These are phyloP conservation scores for Themeda triandra DNA, from an alignment of 176 grass and related monocot genomes.

Conservation along the genomic window DNA sequence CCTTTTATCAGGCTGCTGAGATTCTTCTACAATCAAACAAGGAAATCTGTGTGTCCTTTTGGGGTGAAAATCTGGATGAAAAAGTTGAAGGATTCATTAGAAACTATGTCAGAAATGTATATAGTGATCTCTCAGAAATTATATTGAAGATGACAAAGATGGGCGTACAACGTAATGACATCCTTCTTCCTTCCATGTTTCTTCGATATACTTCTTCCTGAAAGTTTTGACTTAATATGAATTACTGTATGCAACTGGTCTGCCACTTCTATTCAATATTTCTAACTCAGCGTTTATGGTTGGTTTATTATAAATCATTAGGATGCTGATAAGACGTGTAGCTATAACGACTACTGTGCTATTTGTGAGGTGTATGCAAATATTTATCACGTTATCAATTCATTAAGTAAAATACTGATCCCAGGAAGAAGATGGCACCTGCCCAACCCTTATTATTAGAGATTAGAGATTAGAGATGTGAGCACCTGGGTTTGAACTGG, in stretches of 20 bases:
- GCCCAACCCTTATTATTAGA: neutral
- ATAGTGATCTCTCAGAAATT: constrained; percentile 35
- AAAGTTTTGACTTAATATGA: constrained; percentile 3
- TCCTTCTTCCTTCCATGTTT: neutral
- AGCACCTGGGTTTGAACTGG: neutral
- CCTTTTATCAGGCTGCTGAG: constrained; percentile 64
- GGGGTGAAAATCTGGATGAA: constrained; percentile 50
- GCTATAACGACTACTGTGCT: neutral
- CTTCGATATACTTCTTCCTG: neutral
- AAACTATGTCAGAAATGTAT: constrained; percentile 51
- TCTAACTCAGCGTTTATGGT: too few species aligned
- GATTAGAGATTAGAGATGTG: too few species aligned
- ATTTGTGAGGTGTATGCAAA: neutral
- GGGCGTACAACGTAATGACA: constrained; percentile 2
- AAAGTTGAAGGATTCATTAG: constrained; percentile 40
- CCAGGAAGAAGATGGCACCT: neutral
- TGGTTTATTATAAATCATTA: too few species aligned
- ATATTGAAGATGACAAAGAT: constrained; percentile 13
- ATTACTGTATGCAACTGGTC: neutral
- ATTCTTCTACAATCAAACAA: constrained; percentile 33
- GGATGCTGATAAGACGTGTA: too few species aligned
- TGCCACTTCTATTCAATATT: too few species aligned
- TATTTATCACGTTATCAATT: neutral
- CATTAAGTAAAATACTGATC: neutral
- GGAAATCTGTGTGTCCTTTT: constrained; percentile 51